A percentile compares a stretch with the other conserved stretches of the same genome.
Evolutionary conservation across 345 rosid species (phyloP).

Genomic region (Lumnitzera racemosa): DNA sequence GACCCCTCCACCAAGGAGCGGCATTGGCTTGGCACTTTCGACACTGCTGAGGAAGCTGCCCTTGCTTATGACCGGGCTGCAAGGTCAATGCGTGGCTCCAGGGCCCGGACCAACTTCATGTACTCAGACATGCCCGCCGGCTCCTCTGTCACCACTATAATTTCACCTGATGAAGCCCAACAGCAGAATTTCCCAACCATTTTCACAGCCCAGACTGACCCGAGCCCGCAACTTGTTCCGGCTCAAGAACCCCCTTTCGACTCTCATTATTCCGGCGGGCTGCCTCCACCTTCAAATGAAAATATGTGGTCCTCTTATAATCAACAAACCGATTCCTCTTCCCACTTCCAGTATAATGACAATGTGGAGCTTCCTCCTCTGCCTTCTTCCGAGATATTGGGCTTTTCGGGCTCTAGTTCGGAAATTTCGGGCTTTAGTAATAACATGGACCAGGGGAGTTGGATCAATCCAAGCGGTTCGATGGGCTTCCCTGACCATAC

Average conservation of each 20-base stretch:
- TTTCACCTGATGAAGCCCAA: conserved; percentile 38
- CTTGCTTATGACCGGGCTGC: conserved; percentile 81
- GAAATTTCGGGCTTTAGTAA: conserved; percentile 16
- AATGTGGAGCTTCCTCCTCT: conserved; percentile 52
- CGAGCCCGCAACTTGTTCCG: conserved; percentile 8
- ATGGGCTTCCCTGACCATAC: conserved; percentile 20
- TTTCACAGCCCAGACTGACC: conserved; percentile 6
- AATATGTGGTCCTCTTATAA: conserved; percentile 6
- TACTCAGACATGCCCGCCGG: conserved; percentile 78
- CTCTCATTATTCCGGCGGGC: conserved; percentile 8
- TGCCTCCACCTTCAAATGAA: not conserved
- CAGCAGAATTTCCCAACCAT: conserved; percentile 12
- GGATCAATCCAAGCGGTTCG: conserved; percentile 10
- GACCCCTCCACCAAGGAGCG: conserved; percentile 80
- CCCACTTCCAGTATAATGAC: conserved; percentile 13
- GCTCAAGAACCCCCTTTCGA: not conserved
- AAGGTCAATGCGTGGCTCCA: conserved; percentile 67
- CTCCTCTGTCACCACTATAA: conserved; percentile 65
- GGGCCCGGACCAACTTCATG: conserved; percentile 72
- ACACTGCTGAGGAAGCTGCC: conserved; percentile 82
- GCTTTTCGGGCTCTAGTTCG: conserved; percentile 6
- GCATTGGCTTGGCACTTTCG: conserved; percentile 86
- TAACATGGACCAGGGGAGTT: conserved; percentile 7
- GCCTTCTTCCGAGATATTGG: conserved; percentile 28
- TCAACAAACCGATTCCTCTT: not conserved